These are phyloP conservation scores for Saccharomycopsis fodiens DNA, from an alignment of 805 yeast genomes.

Conservation along the genomic window DNA sequence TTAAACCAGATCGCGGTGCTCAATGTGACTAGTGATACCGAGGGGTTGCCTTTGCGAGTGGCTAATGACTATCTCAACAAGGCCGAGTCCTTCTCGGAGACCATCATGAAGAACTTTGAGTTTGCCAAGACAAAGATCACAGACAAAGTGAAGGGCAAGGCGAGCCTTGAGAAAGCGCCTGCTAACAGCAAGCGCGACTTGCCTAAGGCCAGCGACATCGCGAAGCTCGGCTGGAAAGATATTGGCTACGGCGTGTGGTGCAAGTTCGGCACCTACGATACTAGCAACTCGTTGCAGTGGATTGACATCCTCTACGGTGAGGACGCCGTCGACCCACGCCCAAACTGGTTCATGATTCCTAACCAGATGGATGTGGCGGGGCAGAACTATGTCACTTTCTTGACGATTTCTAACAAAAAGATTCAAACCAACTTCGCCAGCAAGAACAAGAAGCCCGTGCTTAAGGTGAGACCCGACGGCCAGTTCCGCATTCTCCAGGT, in stretches of 20 bases:
- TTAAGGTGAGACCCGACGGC: slow-evolving; percentile 35
- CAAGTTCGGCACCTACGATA: slow-evolving; percentile 37
- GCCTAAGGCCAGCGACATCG: not conserved
- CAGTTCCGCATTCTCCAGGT: slow-evolving; percentile 77
- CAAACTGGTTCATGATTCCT: slow-evolving; percentile 44
- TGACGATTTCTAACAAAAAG: slow-evolving; percentile 14
- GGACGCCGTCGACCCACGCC: slow-evolving; percentile 61
- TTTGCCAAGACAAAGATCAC: slow-evolving; percentile 8
- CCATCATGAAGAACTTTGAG: slow-evolving; percentile 11
- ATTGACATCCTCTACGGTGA: slow-evolving; percentile 56
- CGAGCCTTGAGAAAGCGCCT: no score
- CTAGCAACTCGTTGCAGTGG: slow-evolving; percentile 38
- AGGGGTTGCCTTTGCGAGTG: slow-evolving; percentile 8
- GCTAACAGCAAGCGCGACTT: not conserved
- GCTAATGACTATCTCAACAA: slow-evolving; percentile 12
- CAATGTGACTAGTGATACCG: not conserved
- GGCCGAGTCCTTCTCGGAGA: slow-evolving; percentile 15
- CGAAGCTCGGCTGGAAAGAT: slow-evolving; percentile 15
- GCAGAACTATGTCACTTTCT: slow-evolving; percentile 9
- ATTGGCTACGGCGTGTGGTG: slow-evolving; percentile 50
- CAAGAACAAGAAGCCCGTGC: slow-evolving; percentile 23
- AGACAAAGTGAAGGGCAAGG: not conserved
- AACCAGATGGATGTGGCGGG: slow-evolving; percentile 23
- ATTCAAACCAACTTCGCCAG: slow-evolving; percentile 1
- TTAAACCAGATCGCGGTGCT: slow-evolving; percentile 16